Percentiles rank a stretch among this genome's conserved stretches.
Evolutionary conservation across 176 grass and related monocot genomes (phyloP).

Genomic region (Zea luxurians): DNA sequence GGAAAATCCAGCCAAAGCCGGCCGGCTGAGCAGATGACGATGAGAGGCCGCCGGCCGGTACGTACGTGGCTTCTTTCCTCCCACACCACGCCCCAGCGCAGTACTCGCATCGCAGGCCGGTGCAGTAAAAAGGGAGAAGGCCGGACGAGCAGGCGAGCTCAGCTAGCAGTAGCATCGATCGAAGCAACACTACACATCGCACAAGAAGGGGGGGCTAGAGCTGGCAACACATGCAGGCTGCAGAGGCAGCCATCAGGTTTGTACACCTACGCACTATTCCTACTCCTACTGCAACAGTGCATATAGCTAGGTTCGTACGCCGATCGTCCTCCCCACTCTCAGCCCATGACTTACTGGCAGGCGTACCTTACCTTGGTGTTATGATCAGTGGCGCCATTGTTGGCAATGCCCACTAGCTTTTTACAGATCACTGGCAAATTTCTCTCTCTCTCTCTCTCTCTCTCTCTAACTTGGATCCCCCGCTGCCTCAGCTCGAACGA

Average conservation of each 20-base stretch:
- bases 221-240: conserved; percentile 31
- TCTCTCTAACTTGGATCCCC: neutral
- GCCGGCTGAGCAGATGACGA: conserved; percentile 3
- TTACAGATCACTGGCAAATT: conserved; percentile 58
- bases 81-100: conserved; percentile 15
- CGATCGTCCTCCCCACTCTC: conserved; percentile 35
- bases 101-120: conserved; percentile 13
- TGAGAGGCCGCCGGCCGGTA: conserved; percentile 14
- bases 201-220: conserved; percentile 39
- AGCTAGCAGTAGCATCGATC: conserved; percentile 17
- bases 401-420: conserved; percentile 40
- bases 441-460: neutral
- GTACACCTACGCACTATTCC: conserved; percentile 47
- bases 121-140: conserved; percentile 36
- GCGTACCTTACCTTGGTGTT: conserved; percentile 57
- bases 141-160: neutral
- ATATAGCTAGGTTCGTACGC: conserved; percentile 36
- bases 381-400: conserved; percentile 45
- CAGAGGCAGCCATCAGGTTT: conserved; percentile 28
- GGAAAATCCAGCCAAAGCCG: conserved; percentile 15
- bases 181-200: conserved; percentile 38
- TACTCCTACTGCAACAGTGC: conserved; percentile 43
- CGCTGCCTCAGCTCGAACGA: neutral
- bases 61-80: conserved; percentile 32
- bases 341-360: conserved; percentile 56